Conservation (phyloP, 306 rosid genomes). For the Datisca glomerata region DNA sequence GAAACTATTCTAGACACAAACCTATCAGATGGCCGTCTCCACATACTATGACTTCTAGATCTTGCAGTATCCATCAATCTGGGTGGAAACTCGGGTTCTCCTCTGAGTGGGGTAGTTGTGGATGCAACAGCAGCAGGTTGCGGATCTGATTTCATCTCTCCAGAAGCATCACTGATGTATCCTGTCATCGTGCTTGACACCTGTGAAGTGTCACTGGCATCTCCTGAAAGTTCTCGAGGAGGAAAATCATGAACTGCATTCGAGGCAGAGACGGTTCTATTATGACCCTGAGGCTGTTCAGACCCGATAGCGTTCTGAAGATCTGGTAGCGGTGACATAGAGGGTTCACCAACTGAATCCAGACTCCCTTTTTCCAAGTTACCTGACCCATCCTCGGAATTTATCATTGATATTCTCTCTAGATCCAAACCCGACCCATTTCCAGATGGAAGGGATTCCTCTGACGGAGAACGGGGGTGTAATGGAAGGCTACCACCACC, state of each 20-base stretch:
- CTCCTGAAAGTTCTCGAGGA: slow-evolving; percentile 41
- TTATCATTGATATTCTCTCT: slow-evolving; percentile 1
- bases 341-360: slow-evolving; percentile 4
- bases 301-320: background rate
- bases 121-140: slow-evolving; percentile 8
- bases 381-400: slow-evolving; percentile 1
- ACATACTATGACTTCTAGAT: slow-evolving; percentile 52
- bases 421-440: slow-evolving; percentile 6
- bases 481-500: slow-evolving; percentile 6
- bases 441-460: slow-evolving; percentile 9
- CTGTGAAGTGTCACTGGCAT: slow-evolving; percentile 38
- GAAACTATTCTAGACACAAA: slow-evolving; percentile 53
- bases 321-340: slow-evolving; percentile 11
- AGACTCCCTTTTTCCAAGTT: slow-evolving; percentile 6
- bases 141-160: slow-evolving; percentile 45
- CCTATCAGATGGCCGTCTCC: slow-evolving; percentile 87
- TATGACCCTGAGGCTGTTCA: slow-evolving; percentile 9
- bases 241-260: slow-evolving; percentile 10
- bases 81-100: slow-evolving; percentile 38
- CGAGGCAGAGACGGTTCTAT: slow-evolving; percentile 7
- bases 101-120: slow-evolving; percentile 22
- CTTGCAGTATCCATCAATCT: slow-evolving; percentile 42
- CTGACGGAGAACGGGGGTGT: slow-evolving; percentile 6
- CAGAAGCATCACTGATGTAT: slow-evolving; percentile 50
- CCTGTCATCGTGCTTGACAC: slow-evolving; percentile 46